Evolutionary conservation across 2,329 filamentous ascomycete genomes (phyloP), one percentile per base, ranked within the genome.

Genomic region (Byssochlamys sp.): DNA sequence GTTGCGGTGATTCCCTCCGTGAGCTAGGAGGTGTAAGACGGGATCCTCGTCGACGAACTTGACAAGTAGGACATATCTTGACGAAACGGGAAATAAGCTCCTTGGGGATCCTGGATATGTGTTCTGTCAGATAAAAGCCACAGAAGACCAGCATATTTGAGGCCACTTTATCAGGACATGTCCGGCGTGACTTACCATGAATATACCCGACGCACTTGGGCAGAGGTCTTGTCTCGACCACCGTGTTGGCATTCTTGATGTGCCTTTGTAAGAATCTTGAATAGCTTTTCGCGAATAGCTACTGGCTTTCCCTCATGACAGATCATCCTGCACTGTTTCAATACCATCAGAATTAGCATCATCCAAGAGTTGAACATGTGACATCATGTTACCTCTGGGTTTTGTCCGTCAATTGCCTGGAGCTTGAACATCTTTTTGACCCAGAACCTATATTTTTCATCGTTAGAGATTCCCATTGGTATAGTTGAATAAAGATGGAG

Each of bases 371-470:
- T 4, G 12, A 6, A 19, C 19, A 19, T 19, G 7, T 19, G n/a
- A 55, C 52, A 59, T 65, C 52, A 59, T 65, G 74, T 58, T 63
- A 78, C 75, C 63, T 74, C 69, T 48, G 69, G 65, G 55, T 68
- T 66, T 54, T 69, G 71, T 29, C 66, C 63, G 24, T 75, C 76
- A 50, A 71, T 66, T 35, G 71, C 65, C 57, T 76, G 71, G 49
- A 80, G 70, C 55, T 75, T 75, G 63, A 80, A 80, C 78, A 80
- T 80, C 63, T 80, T 80, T 62, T 80, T 80, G 26, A 78, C 77
- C 78, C 78, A 80, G 59, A 80, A 80, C 52, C 78, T 79, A 60
- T 50, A 35, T 52, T 27, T 53, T 52, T 10, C 11, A 39, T 56
- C 12, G 7, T 53, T 49, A 55, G 58, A 62, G 58, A 14, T 14